Conservation (phyloP, 2,329 filamentous ascomycete species). For the Leptographium radiaticola region DNA sequence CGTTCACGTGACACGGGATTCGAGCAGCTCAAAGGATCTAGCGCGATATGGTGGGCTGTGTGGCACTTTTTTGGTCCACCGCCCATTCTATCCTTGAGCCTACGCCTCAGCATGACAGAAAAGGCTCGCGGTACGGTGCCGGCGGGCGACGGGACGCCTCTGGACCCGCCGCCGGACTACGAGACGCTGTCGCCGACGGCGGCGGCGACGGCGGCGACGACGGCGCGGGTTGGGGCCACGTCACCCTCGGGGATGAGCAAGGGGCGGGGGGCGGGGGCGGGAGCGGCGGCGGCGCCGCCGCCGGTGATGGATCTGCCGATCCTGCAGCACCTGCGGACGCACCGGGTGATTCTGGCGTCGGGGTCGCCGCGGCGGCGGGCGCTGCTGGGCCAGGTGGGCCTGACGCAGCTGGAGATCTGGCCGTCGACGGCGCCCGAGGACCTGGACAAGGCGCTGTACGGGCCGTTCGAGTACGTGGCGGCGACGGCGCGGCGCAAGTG, state of each 20-base stretch:
- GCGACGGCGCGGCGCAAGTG: constrained; percentile 77
- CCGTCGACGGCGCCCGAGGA: constrained; percentile 78
- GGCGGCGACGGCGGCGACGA: background rate
- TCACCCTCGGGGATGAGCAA: too few species aligned
- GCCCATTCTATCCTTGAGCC: too few species aligned
- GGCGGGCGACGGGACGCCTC: constrained; percentile 9
- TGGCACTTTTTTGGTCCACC: too few species aligned
- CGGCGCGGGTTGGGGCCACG: background rate
- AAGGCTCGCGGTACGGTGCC: background rate
- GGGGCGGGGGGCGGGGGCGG: too few species aligned
- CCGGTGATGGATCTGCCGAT: constrained; percentile 69
- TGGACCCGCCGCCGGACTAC: constrained; percentile 34
- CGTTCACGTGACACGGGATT: too few species aligned
- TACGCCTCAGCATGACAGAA: constrained; percentile 8
- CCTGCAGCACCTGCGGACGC: constrained; percentile 60
- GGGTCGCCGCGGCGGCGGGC: constrained; percentile 74
- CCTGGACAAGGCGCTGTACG: constrained; percentile 59
- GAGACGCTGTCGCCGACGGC: background rate
- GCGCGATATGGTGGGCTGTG: too few species aligned
- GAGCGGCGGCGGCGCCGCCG: too few species aligned
- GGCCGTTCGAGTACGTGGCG: constrained; percentile 82
- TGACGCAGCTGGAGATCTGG: constrained; percentile 69
- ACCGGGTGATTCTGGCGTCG: constrained; percentile 80
- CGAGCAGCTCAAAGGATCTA: too few species aligned
- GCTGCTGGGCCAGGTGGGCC: constrained; percentile 66